phyloP scores from a whole-genome alignment of 2,329 filamentous ascomycete species.

The Aspergillus uvarum region DNA sequence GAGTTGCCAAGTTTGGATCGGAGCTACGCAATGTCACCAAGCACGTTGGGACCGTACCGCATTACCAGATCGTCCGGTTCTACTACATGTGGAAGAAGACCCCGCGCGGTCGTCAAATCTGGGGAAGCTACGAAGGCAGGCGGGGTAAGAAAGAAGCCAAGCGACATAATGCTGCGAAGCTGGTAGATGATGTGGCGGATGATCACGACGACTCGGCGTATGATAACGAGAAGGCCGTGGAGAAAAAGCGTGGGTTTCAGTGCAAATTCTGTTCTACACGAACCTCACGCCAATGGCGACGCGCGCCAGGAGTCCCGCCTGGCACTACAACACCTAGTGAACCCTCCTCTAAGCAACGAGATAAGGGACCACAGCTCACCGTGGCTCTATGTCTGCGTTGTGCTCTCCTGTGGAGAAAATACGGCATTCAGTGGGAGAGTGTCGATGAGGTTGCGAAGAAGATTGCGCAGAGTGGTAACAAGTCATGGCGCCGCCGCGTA shows the following conservation, averaged over 20 bases:
- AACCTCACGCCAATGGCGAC: slow-evolving; percentile 82
- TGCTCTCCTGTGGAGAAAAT: slow-evolving; percentile 90
- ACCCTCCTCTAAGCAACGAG: slow-evolving; percentile 66
- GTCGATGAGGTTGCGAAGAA: slow-evolving; percentile 89
- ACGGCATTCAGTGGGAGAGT: slow-evolving; percentile 94
- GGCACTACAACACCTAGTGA: slow-evolving; percentile 69
- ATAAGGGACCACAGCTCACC: slow-evolving; percentile 72
- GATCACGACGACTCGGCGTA: slow-evolving; percentile 94
- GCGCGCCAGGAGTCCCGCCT: slow-evolving; percentile 75
- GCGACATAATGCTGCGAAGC: slow-evolving; percentile 63
- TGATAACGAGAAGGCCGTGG: slow-evolving; percentile 77
- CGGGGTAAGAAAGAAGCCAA: slow-evolving; percentile 88
- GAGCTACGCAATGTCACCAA: slow-evolving; percentile 80
- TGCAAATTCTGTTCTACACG: slow-evolving; percentile 91
- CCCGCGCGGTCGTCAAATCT: slow-evolving; percentile 77
- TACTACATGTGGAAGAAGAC: slow-evolving; percentile 99
- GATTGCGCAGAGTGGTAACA: slow-evolving; percentile 73
- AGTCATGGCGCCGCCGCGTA: slow-evolving; percentile 81
- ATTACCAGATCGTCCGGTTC: slow-evolving; percentile 80
- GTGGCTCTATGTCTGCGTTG: slow-evolving; percentile 87
- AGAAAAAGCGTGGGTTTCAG: slow-evolving; percentile 78
- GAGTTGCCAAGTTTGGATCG: slow-evolving; percentile 83
- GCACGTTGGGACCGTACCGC: slow-evolving; percentile 74
- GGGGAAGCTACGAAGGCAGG: slow-evolving; percentile 82
- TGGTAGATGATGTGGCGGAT: slow-evolving; percentile 90